Evolutionary conservation across 2,329 filamentous ascomycete genomes (phyloP).

Genomic region (Fusarium sp.): DNA sequence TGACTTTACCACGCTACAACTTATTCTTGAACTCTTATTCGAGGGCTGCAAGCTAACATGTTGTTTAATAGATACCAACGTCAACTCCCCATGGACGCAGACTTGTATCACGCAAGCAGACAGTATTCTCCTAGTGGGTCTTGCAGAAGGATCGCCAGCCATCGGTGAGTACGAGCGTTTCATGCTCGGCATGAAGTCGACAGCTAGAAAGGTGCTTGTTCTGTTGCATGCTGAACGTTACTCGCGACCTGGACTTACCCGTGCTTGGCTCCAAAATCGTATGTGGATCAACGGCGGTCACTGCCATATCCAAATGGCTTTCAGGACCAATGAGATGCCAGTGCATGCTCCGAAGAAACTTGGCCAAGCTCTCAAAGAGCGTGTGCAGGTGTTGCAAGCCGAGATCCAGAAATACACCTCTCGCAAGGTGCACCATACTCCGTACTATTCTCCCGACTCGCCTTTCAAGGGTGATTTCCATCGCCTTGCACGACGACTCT

Average conservation of each 20-base stretch:
- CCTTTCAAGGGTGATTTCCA: conserved; percentile 98
- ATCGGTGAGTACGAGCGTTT: conserved; percentile 98
- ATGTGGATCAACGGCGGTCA: conserved; percentile 99
- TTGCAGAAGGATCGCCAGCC: conserved; percentile 88
- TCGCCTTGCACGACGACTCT: conserved; percentile 86
- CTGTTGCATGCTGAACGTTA: conserved; percentile 90
- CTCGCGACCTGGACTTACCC: conserved; percentile 83
- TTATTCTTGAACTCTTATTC: conserved; percentile 8
- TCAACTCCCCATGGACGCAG: conserved; percentile 98
- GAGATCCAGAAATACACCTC: conserved; percentile 99
- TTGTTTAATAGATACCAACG: conserved; percentile 80
- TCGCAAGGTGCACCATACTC: conserved; percentile 85
- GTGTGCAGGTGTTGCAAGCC: conserved; percentile 93
- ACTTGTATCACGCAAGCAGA: conserved; percentile 98
- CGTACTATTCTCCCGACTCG: conserved; percentile 89
- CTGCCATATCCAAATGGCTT: conserved; percentile 96
- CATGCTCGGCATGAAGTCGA: conserved; percentile 96
- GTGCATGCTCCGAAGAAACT: conserved; percentile 81
- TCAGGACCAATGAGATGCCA: conserved; percentile 79
- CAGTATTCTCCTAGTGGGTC: conserved; percentile 90
- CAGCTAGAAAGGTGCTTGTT: conserved; percentile 91
- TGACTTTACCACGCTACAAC: conserved; percentile 53
- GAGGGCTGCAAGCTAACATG: conserved; percentile 44
- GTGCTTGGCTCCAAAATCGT: conserved; percentile 90
- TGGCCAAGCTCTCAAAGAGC: conserved; percentile 86